A percentile compares a stretch with the other conserved stretches of the same genome.
Conservation (phyloP, 805 yeast species). For the Hanseniaspora hatyaiensis region DNA sequence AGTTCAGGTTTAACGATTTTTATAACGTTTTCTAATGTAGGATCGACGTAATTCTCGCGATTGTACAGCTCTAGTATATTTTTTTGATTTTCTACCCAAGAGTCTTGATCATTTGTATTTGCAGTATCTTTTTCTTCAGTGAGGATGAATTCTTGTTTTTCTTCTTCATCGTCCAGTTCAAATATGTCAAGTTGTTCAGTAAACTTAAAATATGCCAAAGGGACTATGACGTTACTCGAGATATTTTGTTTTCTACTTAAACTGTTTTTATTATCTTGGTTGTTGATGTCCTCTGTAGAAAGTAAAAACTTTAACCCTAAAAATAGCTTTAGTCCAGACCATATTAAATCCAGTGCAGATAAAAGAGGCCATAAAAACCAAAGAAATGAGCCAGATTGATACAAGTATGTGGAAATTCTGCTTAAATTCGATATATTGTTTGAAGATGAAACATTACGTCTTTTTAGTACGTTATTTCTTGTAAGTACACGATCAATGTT, state of each 20-base stretch:
- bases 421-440: no score
- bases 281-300: no score
- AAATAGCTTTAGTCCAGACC: conserved; percentile 6
- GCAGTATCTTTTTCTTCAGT: not conserved
- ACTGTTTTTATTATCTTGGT: not conserved
- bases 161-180: not conserved
- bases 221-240: conserved; percentile 3
- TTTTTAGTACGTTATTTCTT: no score
- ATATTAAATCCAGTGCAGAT: not conserved
- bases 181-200: conserved; percentile 6
- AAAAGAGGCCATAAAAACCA: conserved; percentile 11
- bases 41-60: not conserved
- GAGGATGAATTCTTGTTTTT: not conserved
- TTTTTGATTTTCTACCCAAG: not conserved
- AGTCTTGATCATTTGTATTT: not conserved
- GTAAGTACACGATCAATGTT: not conserved
- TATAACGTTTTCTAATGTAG: not conserved
- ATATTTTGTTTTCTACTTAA: no score
- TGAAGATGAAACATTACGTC: no score
- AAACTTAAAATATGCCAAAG: conserved; percentile 12
- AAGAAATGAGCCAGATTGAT: not conserved
- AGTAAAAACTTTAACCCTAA: no score
- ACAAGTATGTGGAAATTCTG: not conserved
- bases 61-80: conserved; percentile 1
- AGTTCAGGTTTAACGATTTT: not conserved